phyloP scores from a whole-genome alignment of 2,329 filamentous ascomycete species.

The Diaporthe australafricana region DNA sequence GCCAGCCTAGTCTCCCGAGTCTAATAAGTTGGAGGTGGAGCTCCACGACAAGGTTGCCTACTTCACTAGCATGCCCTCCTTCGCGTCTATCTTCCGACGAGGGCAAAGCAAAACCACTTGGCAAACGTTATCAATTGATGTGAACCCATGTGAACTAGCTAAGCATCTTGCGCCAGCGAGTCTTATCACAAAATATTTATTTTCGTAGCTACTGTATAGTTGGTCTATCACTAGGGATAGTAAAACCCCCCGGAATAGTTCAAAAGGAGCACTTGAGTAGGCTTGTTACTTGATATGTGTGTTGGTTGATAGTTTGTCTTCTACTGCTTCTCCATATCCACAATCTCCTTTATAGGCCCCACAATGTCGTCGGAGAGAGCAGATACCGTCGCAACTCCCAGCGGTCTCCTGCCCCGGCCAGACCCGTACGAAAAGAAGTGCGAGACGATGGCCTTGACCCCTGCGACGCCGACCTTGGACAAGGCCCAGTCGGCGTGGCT shows the following conservation, averaged over 20 bases:
- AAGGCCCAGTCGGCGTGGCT: slow-evolving; percentile 46
- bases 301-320: no score
- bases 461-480: slow-evolving; percentile 45
- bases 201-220: no score
- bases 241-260: no score
- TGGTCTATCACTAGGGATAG: no score
- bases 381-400: slow-evolving; percentile 34
- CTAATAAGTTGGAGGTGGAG: slow-evolving; percentile 4
- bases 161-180: no score
- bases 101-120: no score
- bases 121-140: no score
- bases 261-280: neutral
- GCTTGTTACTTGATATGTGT: neutral
- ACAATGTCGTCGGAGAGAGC: neutral
- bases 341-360: neutral
- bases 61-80: no score
- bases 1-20: neutral
- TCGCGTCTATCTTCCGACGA: no score
- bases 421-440: slow-evolving; percentile 41
- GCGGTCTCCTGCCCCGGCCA: slow-evolving; percentile 42
- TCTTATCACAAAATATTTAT: no score
- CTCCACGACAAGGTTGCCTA: no score
- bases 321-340: neutral
- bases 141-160: no score
- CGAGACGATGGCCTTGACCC: slow-evolving; percentile 44